Percentiles rank a stretch among this genome's conserved stretches.
These are phyloP conservation scores for Penicillium sp. DNA, from an alignment of 2,329 filamentous ascomycete genomes.

Conservation along the genomic window DNA sequence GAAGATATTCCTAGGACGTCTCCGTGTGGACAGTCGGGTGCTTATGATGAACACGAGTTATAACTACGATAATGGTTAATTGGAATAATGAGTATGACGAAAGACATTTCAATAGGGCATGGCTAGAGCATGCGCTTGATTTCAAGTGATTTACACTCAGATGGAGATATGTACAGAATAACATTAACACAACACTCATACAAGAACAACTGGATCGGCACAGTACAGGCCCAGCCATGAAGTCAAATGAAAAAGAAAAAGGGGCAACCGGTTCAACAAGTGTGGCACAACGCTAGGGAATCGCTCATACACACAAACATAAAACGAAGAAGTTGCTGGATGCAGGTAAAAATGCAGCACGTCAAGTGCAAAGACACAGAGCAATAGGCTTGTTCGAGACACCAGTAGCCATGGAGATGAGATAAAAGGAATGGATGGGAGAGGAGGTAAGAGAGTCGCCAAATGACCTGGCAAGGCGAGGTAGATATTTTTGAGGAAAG, in stretches of 20 bases:
- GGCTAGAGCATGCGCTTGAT: background rate
- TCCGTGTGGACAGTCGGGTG: background rate
- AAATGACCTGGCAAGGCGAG: background rate
- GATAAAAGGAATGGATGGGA: conserved; percentile 11
- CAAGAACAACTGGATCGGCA: background rate
- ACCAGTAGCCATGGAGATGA: conserved; percentile 11
- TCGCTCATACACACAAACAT: conserved; percentile 16
- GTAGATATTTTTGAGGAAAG: background rate
- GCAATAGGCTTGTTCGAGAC: conserved; percentile 13
- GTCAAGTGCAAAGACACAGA: conserved; percentile 14
- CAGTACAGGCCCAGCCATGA: background rate
- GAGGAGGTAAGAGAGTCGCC: background rate
- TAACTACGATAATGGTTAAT: background rate
- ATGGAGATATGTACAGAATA: conserved; percentile 14
- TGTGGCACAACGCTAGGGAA: conserved; percentile 21
- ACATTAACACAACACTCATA: background rate
- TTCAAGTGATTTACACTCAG: background rate
- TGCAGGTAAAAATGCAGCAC: background rate
- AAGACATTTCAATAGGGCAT: background rate
- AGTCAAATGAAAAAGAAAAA: background rate
- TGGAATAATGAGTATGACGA: background rate
- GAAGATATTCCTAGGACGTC: background rate
- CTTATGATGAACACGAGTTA: background rate
- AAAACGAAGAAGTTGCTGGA: background rate
- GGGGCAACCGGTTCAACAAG: background rate